These are phyloP conservation scores for Metarhizium robertsii DNA, from an alignment of 2,329 filamentous ascomycete genomes.

Conservation along the genomic window DNA sequence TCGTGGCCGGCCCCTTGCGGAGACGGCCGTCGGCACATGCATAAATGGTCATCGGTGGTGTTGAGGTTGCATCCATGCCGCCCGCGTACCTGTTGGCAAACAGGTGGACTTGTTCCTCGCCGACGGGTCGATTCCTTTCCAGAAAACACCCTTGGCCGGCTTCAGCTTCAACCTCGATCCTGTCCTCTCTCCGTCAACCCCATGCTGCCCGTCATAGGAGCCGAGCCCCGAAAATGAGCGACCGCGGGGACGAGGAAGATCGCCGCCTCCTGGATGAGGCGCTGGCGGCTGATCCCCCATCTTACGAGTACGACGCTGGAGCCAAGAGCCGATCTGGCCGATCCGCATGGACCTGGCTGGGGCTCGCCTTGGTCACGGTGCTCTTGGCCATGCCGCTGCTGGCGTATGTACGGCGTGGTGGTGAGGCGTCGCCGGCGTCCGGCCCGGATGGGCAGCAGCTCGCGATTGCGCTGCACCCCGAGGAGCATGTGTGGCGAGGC, in stretches of 20 bases:
- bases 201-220: neutral
- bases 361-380: neutral
- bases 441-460: constrained; percentile 5
- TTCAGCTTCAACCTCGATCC: neutral
- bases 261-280: constrained; percentile 4
- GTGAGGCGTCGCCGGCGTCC: neutral
- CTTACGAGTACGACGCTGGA: neutral
- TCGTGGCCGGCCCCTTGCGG: too few species aligned
- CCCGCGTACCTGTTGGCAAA: too few species aligned
- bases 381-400: constrained; percentile 5
- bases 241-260: constrained; percentile 3
- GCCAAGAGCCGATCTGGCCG: neutral
- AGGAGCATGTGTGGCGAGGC: constrained; percentile 7
- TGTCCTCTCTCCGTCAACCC: neutral
- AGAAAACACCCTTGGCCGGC: too few species aligned
- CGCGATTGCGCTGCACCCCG: constrained; percentile 10
- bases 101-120: too few species aligned
- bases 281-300: neutral
- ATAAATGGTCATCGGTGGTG: too few species aligned
- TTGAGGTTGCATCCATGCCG: too few species aligned
- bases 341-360: neutral
- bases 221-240: neutral
- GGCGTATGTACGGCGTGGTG: neutral
- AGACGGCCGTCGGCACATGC: too few species aligned
- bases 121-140: too few species aligned